These are phyloP conservation scores for Cucumis cinereus DNA, from an alignment of 306 rosid species.

Conservation along the genomic window DNA sequence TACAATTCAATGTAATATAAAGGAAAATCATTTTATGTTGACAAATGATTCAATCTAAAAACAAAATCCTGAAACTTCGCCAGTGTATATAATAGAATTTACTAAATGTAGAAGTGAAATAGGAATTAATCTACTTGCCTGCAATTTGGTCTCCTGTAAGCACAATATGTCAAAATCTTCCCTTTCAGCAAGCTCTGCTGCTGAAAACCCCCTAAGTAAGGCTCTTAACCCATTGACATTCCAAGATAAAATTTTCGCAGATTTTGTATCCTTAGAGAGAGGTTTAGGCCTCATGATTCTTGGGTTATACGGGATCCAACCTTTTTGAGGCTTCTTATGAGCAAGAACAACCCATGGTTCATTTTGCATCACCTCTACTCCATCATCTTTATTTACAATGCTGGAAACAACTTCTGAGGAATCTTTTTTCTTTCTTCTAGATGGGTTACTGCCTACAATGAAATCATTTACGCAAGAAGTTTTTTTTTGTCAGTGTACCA, in stretches of 20 bases:
- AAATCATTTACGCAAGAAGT: background rate
- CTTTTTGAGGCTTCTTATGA: slow-evolving; percentile 91
- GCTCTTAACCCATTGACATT: slow-evolving; percentile 95
- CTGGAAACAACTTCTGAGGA: slow-evolving; percentile 20
- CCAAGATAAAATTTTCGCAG: slow-evolving; percentile 77
- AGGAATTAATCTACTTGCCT: slow-evolving; percentile 35
- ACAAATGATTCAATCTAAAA: background rate
- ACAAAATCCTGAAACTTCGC: background rate
- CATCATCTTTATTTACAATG: slow-evolving; percentile 18
- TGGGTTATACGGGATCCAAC: slow-evolving; percentile 89
- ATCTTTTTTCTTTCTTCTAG: slow-evolving; percentile 25
- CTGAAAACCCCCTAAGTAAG: slow-evolving; percentile 74
- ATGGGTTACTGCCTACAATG: slow-evolving; percentile 33
- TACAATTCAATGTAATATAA: background rate
- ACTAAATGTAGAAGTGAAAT: background rate
- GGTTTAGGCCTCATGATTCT: slow-evolving; percentile 62
- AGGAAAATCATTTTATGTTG: background rate
- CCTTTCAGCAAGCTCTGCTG: slow-evolving; percentile 62
- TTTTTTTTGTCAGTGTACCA: background rate
- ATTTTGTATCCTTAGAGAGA: slow-evolving; percentile 45
- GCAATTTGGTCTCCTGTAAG: slow-evolving; percentile 93
- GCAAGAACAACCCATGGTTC: slow-evolving; percentile 91
- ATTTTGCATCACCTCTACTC: slow-evolving; percentile 19
- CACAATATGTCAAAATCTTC: slow-evolving; percentile 85
- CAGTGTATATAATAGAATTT: background rate